These are phyloP conservation scores for Phytomonas sp. DNA, from an alignment of 208 protist genomes.

Conservation along the genomic window DNA sequence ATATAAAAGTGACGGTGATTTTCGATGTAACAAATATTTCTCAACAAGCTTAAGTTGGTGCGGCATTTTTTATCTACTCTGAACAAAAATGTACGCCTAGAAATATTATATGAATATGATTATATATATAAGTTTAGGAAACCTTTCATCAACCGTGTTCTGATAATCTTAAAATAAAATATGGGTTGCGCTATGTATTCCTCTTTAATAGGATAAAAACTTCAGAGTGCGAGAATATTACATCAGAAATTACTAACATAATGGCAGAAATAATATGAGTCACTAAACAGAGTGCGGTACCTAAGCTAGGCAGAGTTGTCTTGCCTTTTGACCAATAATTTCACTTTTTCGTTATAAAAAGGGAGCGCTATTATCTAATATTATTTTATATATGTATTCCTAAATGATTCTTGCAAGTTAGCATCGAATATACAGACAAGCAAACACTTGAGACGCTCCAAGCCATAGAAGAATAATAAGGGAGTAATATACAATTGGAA, in stretches of 20 bases:
- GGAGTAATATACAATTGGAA: constrained; percentile 45
- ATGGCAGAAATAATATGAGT: neutral
- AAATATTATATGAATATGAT: neutral
- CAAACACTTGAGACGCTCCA: constrained; percentile 17
- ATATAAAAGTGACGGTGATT: neutral
- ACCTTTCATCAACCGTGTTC: neutral
- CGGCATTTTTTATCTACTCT: neutral
- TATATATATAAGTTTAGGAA: neutral
- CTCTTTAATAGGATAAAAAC: neutral
- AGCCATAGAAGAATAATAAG: constrained; percentile 45
- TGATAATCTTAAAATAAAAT: neutral
- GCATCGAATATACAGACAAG: neutral
- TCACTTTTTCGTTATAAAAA: neutral
- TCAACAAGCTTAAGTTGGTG: neutral
- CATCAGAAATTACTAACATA: neutral
- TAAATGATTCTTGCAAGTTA: neutral
- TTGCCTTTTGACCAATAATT: neutral
- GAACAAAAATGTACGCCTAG: neutral
- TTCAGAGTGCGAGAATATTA: neutral
- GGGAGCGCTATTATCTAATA: neutral
- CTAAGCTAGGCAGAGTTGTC: neutral
- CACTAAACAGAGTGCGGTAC: neutral
- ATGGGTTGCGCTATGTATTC: neutral
- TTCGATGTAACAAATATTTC: neutral
- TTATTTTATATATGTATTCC: neutral